Evolutionary conservation across 2,329 filamentous ascomycete genomes (phyloP).

Genomic region (Aspergillus fischeri): DNA sequence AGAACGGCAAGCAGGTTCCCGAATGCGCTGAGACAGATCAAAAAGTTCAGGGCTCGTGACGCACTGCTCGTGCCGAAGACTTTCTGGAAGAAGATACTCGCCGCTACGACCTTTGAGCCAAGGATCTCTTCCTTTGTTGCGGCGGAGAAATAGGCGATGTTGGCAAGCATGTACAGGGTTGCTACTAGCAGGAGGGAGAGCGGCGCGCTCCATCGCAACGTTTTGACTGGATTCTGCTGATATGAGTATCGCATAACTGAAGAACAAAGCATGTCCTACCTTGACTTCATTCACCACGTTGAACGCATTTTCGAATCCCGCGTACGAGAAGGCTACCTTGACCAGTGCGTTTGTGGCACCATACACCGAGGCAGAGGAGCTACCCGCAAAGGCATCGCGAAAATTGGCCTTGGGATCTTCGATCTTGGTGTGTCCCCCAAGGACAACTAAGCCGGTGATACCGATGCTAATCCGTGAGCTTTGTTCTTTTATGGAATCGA

Average conservation of each 20-base stretch:
- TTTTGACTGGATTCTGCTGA: constrained; percentile 52
- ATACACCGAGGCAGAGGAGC: constrained; percentile 39
- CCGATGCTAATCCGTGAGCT: constrained; percentile 37
- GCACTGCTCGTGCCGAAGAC: constrained; percentile 52
- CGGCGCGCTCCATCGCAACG: constrained; percentile 49
- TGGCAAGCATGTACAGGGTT: constrained; percentile 55
- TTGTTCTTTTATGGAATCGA: neutral
- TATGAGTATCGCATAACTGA: neutral
- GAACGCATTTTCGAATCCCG: constrained; percentile 57
- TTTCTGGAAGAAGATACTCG: constrained; percentile 56
- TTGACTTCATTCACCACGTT: constrained; percentile 60
- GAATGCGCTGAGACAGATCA: constrained; percentile 55
- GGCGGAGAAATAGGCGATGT: constrained; percentile 59
- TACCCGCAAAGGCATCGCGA: constrained; percentile 51
- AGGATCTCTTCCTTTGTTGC: constrained; percentile 54
- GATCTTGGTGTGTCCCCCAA: constrained; percentile 53
- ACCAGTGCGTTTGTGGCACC: constrained; percentile 55
- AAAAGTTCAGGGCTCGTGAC: constrained; percentile 53
- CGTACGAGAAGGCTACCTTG: constrained; percentile 57
- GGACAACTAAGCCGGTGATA: constrained; percentile 59
- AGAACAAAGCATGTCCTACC: constrained; percentile 17
- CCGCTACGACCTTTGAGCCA: constrained; percentile 51
- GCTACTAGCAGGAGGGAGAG: constrained; percentile 51
- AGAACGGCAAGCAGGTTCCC: constrained; percentile 57
- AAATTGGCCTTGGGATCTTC: constrained; percentile 53